phyloP scores from a whole-genome alignment of 2,329 filamentous ascomycete genomes.

The Sporothrix protearum region DNA sequence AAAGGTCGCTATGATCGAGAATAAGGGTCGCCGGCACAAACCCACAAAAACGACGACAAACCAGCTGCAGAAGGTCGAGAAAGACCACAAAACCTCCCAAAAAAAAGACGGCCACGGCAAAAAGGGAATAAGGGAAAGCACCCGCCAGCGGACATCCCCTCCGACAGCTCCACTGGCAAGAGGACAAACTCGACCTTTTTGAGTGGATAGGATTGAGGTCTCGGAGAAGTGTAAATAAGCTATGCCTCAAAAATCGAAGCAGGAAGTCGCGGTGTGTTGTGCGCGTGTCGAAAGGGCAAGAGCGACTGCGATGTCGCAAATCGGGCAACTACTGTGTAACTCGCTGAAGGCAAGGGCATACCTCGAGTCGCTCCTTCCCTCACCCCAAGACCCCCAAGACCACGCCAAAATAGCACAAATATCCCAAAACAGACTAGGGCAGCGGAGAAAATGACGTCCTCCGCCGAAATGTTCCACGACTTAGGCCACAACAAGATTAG shows the following conservation, averaged over 20 bases:
- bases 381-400: background rate
- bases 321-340: too few relatives aligned
- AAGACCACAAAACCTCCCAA: background rate
- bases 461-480: background rate
- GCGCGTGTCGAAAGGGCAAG: background rate
- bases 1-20: background rate
- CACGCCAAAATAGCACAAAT: constrained; percentile 13
- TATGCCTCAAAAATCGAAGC: background rate
- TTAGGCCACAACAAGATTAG: constrained; percentile 3
- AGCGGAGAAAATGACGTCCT: constrained; percentile 23
- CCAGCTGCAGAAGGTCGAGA: background rate
- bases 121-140: background rate
- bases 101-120: background rate
- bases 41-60: background rate
- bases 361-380: background rate
- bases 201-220: background rate
- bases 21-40: background rate
- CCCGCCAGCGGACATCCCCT: background rate
- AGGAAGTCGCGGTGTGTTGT: background rate
- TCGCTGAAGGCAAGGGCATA: background rate
- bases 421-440: constrained; percentile 1
- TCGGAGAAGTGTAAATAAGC: background rate
- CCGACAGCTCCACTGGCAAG: background rate
- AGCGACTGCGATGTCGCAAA: background rate
- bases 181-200: background rate